Evolutionary conservation across 73 alveolate genomes (phyloP).

Genomic region (Uronychia binucleata): DNA sequence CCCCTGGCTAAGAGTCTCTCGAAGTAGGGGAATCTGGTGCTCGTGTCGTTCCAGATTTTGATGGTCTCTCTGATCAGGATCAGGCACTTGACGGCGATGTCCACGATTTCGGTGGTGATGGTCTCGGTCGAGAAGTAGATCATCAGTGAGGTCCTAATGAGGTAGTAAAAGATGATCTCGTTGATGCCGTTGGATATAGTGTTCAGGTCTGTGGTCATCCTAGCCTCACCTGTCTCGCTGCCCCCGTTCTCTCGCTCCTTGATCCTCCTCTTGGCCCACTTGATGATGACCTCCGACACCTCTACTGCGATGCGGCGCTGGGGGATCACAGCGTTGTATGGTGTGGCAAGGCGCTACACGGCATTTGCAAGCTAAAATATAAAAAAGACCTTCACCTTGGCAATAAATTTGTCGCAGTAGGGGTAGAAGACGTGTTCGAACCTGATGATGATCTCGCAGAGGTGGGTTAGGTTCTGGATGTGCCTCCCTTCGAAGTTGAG

Average conservation of each 20-base stretch:
- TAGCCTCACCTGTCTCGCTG: neutral
- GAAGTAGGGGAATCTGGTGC: conserved; percentile 52
- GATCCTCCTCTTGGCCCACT: conserved; percentile 26
- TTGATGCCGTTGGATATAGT: neutral
- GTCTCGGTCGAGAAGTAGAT: conserved; percentile 24
- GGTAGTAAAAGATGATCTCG: conserved; percentile 34
- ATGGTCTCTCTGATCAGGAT: conserved; percentile 25
- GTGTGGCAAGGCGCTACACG: conserved; percentile 29
- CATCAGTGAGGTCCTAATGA: conserved; percentile 45
- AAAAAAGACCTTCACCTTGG: neutral
- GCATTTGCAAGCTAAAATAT: conserved; percentile 2
- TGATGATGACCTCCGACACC: conserved; percentile 37
- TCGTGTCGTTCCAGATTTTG: conserved; percentile 17
- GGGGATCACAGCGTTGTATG: conserved; percentile 11
- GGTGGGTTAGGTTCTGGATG: conserved; percentile 22
- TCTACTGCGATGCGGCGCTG: conserved; percentile 36
- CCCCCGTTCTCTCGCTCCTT: neutral
- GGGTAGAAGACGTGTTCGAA: conserved; percentile 25
- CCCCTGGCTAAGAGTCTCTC: conserved; percentile 25
- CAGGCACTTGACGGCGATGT: conserved; percentile 22
- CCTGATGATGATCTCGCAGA: conserved; percentile 38
- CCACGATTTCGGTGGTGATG: conserved; percentile 18
- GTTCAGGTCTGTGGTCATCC: neutral
- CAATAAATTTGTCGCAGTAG: conserved; percentile 12
- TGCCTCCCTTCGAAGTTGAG: conserved; percentile 55